Evolutionary conservation across 257 asterid species (phyloP).

Genomic region (Primulina tabacum): DNA sequence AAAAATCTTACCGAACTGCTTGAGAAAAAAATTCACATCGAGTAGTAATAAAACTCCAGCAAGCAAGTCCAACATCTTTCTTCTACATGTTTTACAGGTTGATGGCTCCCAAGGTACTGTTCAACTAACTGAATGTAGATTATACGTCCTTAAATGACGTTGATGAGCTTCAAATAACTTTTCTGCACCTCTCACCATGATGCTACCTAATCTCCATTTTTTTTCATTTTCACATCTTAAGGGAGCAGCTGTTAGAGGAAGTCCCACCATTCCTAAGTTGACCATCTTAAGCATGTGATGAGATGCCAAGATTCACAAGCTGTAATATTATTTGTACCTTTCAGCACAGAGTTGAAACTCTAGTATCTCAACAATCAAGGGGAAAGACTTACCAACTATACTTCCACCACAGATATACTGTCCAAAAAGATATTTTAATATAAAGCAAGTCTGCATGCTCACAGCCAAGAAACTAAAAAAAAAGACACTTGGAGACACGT

Average conservation of each 20-base stretch:
- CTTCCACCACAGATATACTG: background rate
- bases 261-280: background rate
- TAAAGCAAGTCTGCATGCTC: background rate
- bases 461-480: background rate
- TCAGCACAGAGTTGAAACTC: background rate
- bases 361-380: background rate
- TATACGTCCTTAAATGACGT: background rate
- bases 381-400: background rate
- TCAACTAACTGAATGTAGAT: constrained; percentile 2
- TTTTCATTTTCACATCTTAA: constrained; percentile 11
- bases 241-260: background rate
- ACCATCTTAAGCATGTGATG: background rate
- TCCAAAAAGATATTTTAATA: no score
- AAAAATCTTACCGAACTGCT: background rate
- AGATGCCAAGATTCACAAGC: background rate
- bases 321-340: background rate
- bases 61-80: constrained; percentile 11
- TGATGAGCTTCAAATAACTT: background rate
- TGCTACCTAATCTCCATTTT: constrained; percentile 7
- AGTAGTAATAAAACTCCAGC: constrained; percentile 9
- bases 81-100: constrained; percentile 6
- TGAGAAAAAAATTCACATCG: constrained; percentile 9
- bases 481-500: constrained; percentile 8
- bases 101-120: background rate
- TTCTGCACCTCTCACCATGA: constrained; percentile 13